phyloP scores from a whole-genome alignment of 805 yeast species.

The Candida yuanshanica region DNA sequence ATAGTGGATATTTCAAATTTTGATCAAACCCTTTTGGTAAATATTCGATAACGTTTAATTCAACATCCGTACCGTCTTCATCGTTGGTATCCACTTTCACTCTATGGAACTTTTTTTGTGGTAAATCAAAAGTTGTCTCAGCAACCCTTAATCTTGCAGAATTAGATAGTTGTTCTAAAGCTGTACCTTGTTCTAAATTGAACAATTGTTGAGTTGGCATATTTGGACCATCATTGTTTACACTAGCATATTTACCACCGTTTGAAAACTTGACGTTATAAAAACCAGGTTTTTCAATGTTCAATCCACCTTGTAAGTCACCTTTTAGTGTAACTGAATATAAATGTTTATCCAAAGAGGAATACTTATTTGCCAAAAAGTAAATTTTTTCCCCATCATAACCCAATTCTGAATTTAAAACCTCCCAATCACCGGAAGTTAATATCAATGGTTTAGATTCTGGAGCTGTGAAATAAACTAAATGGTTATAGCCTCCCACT shows the following conservation, averaged over 20 bases:
- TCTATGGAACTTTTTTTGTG: conserved; percentile 44
- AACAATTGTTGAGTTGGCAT: conserved; percentile 71
- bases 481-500: conserved; percentile 58
- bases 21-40: conserved; percentile 67
- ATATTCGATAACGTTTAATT: conserved; percentile 67
- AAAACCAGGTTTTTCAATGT: conserved; percentile 51
- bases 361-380: conserved; percentile 66
- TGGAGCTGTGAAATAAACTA: conserved; percentile 77
- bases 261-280: conserved; percentile 66
- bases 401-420: conserved; percentile 56
- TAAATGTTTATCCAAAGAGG: conserved; percentile 28
- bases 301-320: conserved; percentile 39
- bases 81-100: conserved; percentile 34
- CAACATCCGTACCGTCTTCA: conserved; percentile 38
- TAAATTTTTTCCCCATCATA: conserved; percentile 43
- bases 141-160: conserved; percentile 6
- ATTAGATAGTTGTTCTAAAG: conserved; percentile 6
- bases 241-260: conserved; percentile 60
- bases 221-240: conserved; percentile 68
- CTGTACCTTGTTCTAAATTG: conserved; percentile 31
- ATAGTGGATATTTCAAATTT: conserved; percentile 59
- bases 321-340: conserved; percentile 24
- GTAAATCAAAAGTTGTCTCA: conserved; percentile 42
- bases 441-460: conserved; percentile 49
- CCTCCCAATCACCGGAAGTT: conserved; percentile 86